phyloP scores from a whole-genome alignment of 2,329 filamentous ascomycete species.

The Neonectria neomacrospora region DNA sequence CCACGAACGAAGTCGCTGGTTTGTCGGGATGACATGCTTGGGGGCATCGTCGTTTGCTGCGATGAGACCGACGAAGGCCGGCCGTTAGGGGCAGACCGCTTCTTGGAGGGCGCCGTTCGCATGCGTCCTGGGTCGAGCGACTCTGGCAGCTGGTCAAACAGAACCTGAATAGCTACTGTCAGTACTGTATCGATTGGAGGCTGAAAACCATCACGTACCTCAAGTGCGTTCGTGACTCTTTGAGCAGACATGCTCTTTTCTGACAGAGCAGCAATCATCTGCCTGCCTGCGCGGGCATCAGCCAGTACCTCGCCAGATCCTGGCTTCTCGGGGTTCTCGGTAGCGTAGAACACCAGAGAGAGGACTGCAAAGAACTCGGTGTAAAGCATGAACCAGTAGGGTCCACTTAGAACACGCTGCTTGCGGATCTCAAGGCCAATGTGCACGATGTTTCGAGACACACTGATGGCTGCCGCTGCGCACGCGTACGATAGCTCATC shows the following conservation, averaged over 20 bases:
- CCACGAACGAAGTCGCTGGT: conserved; percentile 49
- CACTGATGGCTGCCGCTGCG: conserved; percentile 68
- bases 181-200: conserved; percentile 33
- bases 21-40: conserved; percentile 49
- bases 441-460: conserved; percentile 80
- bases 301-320: conserved; percentile 83
- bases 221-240: conserved; percentile 80
- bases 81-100: conserved; percentile 62
- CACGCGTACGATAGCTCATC: conserved; percentile 84
- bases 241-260: conserved; percentile 90
- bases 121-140: conserved; percentile 66
- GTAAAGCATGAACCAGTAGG: conserved; percentile 89
- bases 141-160: conserved; percentile 87
- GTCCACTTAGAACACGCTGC: conserved; percentile 78
- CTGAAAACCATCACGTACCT: conserved; percentile 62
- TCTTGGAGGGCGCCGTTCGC: conserved; percentile 59
- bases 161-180: conserved; percentile 61
- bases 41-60: conserved; percentile 46
- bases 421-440: conserved; percentile 83
- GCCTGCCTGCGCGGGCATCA: conserved; percentile 86
- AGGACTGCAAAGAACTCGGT: conserved; percentile 85
- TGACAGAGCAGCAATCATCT: conserved; percentile 82
- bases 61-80: conserved; percentile 48
- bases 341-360: conserved; percentile 80
- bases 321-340: conserved; percentile 81